Evolutionary conservation across 2,329 filamentous ascomycete species (phyloP).

Genomic region (Diaporthe helianthi): DNA sequence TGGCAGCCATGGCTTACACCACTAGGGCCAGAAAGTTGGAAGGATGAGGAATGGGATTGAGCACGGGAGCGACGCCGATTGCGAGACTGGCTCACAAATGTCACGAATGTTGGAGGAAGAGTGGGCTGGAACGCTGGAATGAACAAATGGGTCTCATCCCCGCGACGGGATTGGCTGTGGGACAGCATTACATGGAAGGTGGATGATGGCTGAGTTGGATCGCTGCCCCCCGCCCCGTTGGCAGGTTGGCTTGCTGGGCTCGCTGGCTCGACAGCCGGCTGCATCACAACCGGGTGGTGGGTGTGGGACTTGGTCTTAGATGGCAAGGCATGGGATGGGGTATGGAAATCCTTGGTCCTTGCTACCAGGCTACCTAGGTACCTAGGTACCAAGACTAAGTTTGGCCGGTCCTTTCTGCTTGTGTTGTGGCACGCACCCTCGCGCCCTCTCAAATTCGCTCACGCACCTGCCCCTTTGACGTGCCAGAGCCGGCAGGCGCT

Average conservation of each 20-base stretch:
- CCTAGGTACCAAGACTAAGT: neutral
- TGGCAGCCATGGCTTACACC: neutral
- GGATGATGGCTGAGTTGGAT: slow-evolving; percentile 26
- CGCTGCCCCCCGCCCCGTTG: slow-evolving; percentile 2
- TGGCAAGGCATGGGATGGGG: slow-evolving; percentile 14
- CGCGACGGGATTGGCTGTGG: slow-evolving; percentile 31
- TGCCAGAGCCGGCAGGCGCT: slow-evolving; percentile 27
- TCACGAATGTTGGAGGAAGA: slow-evolving; percentile 25
- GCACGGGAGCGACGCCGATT: slow-evolving; percentile 31
- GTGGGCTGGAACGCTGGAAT: slow-evolving; percentile 31
- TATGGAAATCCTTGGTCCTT: slow-evolving; percentile 16
- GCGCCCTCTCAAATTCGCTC: no score
- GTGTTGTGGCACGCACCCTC: neutral
- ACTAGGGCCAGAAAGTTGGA: slow-evolving; percentile 14
- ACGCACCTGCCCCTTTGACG: neutral
- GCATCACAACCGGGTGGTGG: slow-evolving; percentile 24
- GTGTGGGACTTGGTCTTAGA: slow-evolving; percentile 27
- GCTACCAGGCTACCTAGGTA: neutral
- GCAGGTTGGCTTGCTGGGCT: no score
- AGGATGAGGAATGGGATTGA: slow-evolving; percentile 31
- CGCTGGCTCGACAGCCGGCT: slow-evolving; percentile 14
- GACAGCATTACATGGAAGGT: slow-evolving; percentile 21
- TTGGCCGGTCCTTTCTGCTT: slow-evolving; percentile 1
- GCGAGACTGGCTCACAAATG: slow-evolving; percentile 26
- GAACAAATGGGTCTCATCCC: slow-evolving; percentile 6